Evolutionary conservation across 345 rosid genomes (phyloP).

Genomic region (Eucalyptus sp.): DNA sequence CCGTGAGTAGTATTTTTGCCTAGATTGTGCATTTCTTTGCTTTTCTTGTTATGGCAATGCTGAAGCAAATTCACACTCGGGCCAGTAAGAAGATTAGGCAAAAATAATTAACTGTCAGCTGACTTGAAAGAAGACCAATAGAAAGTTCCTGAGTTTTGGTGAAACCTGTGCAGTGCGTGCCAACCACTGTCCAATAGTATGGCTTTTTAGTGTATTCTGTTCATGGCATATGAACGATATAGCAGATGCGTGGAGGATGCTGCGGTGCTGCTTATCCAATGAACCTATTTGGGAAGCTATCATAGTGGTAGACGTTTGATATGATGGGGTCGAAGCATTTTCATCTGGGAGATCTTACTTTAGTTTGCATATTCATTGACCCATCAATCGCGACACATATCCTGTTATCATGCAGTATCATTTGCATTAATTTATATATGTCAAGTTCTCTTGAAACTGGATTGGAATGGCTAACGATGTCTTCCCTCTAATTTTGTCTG

Average conservation of each 20-base stretch:
- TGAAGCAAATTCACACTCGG: not conserved
- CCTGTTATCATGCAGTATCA: not conserved
- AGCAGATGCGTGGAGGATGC: not conserved
- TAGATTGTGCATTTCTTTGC: not conserved
- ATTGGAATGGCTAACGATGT: not conserved
- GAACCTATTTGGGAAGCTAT: not conserved
- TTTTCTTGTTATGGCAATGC: not conserved
- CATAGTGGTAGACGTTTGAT: not conserved
- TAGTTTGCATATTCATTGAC: not conserved
- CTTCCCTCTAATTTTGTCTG: not conserved
- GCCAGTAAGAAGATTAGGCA: not conserved
- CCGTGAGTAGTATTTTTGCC: slow-evolving; percentile 35
- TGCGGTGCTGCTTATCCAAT: not conserved
- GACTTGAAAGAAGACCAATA: not conserved
- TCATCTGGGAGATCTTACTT: not conserved
- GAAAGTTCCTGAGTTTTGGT: not conserved
- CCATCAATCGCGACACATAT: not conserved
- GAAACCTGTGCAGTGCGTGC: not conserved
- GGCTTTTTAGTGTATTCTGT: not conserved
- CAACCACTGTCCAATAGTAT: not conserved
- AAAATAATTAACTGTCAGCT: not conserved
- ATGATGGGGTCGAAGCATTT: not conserved
- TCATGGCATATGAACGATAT: not conserved
- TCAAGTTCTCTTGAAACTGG: not conserved
- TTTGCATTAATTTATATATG: not conserved